Percentiles rank a stretch among this genome's conserved stretches.
Evolutionary conservation across 331 rosid genomes (phyloP).

Genomic region (Prunus yedoensis): DNA sequence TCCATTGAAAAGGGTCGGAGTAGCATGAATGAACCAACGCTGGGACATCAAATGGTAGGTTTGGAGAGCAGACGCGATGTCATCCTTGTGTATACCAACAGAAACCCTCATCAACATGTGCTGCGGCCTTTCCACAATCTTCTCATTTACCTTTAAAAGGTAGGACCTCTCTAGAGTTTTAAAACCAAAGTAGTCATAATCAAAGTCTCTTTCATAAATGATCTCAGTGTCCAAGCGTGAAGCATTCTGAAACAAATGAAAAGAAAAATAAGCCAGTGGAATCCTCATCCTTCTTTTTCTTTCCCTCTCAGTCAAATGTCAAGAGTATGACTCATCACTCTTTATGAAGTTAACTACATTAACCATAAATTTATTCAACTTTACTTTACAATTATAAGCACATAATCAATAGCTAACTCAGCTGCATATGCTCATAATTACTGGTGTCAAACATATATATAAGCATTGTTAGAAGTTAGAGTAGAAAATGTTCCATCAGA

Average conservation of each 20-base stretch:
- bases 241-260: constrained; percentile 55
- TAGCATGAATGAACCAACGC: constrained; percentile 96
- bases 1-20: constrained; percentile 92
- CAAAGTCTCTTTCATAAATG: constrained; percentile 91
- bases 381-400: not conserved
- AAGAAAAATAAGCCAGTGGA: not conserved
- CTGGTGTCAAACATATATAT: not conserved
- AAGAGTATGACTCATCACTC: not conserved
- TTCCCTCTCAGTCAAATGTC: not conserved
- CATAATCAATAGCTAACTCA: not conserved
- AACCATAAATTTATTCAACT: not conserved
- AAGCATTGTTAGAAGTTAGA: not conserved
- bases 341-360: not conserved
- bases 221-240: constrained; percentile 90
- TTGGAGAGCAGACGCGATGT: constrained; percentile 70
- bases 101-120: constrained; percentile 99
- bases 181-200: constrained; percentile 91
- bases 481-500: not conserved
- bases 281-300: not conserved
- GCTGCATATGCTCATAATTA: not conserved
- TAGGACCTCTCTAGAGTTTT: constrained; percentile 97
- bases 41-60: constrained; percentile 93
- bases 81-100: constrained; percentile 94
- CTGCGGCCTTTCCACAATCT: constrained; percentile 93
- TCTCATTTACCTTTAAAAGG: constrained; percentile 75